A percentile compares a stretch with the other conserved stretches of the same genome.
Conservation (phyloP, 2,329 filamentous ascomycete genomes). For the Diaporthe batatas region DNA sequence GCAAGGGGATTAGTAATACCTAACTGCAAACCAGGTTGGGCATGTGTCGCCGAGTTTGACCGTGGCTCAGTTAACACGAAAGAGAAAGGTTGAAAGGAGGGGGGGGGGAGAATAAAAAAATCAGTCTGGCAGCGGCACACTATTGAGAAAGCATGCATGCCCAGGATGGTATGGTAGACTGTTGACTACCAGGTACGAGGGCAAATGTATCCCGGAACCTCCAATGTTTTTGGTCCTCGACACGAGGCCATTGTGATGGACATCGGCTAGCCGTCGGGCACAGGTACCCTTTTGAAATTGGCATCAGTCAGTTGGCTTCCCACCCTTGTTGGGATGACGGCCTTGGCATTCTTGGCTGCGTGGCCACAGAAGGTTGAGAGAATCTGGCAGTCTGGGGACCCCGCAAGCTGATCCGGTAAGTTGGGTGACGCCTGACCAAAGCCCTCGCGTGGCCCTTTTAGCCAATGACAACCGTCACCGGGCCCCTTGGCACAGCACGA, state of each 20-base stretch:
- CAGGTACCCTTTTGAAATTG: background rate
- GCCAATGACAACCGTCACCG: background rate
- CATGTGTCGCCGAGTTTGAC: background rate
- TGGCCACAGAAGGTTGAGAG: slow-evolving; percentile 13
- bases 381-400: slow-evolving; percentile 30
- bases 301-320: slow-evolving; percentile 23
- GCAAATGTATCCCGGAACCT: background rate
- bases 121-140: background rate
- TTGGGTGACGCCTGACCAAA: slow-evolving; percentile 30
- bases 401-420: slow-evolving; percentile 19
- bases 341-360: slow-evolving; percentile 29
- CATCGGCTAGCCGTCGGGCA: slow-evolving; percentile 17
- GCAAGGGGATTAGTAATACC: slow-evolving; percentile 8
- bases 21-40: background rate
- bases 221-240: background rate
- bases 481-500: slow-evolving; percentile 22
- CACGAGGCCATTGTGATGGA: background rate
- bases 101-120: background rate
- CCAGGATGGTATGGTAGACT: background rate
- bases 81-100: no score
- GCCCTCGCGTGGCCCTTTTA: background rate
- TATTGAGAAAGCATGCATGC: background rate
- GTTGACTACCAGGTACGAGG: background rate
- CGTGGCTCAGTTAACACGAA: background rate
- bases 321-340: slow-evolving; percentile 23